phyloP scores from a whole-genome alignment of 2,329 filamentous ascomycete species.

The Malbranchea zuffiana region DNA sequence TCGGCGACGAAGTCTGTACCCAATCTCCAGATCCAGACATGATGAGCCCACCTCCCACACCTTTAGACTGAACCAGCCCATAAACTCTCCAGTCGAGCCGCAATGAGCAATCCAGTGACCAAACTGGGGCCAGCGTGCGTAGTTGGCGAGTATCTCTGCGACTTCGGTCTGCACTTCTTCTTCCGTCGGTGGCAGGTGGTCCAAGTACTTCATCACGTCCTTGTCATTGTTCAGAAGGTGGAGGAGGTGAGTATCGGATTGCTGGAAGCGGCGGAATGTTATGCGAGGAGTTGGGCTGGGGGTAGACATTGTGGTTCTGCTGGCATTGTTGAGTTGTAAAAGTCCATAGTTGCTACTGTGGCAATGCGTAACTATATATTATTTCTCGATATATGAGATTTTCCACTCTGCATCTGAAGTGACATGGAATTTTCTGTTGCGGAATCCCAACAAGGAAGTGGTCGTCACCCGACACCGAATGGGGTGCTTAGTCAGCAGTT shows the following conservation, averaged over 20 bases:
- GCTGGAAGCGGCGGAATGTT: conserved; percentile 3
- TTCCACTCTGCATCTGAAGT: too few relatives aligned
- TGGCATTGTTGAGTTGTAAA: too few relatives aligned
- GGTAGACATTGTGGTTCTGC: too few relatives aligned
- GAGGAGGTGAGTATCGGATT: neutral
- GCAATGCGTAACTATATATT: too few relatives aligned
- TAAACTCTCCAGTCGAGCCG: conserved; percentile 1
- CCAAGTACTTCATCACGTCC: conserved; percentile 8
- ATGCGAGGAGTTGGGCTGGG: conserved; percentile 2
- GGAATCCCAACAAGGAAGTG: too few relatives aligned
- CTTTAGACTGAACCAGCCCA: conserved; percentile 7
- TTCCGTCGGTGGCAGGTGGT: neutral
- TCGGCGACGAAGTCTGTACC: conserved; percentile 8
- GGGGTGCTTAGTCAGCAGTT: too few relatives aligned
- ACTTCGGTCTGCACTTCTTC: conserved; percentile 5
- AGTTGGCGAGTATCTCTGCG: conserved; percentile 1
- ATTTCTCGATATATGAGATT: too few relatives aligned
- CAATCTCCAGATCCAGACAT: neutral
- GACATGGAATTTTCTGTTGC: too few relatives aligned
- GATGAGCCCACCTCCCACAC: neutral
- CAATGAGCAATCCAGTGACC: conserved; percentile 7
- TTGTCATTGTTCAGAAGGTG: conserved; percentile 6
- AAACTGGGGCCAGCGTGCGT: neutral
- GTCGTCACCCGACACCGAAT: too few relatives aligned
- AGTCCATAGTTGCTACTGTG: too few relatives aligned